phyloP scores from a whole-genome alignment of 2,329 filamentous ascomycete genomes.

The Fusarium sp. region DNA sequence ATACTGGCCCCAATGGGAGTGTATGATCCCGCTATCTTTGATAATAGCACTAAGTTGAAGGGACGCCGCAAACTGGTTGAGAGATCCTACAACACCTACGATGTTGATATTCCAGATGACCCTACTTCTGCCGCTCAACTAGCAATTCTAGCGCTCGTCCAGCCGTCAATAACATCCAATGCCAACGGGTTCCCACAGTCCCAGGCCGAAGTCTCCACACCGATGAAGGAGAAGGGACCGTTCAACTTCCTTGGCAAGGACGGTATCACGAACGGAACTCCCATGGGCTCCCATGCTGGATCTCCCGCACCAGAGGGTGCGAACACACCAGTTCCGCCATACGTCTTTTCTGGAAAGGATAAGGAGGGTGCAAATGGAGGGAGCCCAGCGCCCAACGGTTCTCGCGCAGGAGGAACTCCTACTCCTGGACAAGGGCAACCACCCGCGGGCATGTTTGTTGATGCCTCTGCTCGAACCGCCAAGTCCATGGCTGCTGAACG shows the following conservation, averaged over 20 bases:
- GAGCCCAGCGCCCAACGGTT: conserved; percentile 66
- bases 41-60: conserved; percentile 82
- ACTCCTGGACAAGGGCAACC: conserved; percentile 56
- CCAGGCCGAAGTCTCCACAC: conserved; percentile 66
- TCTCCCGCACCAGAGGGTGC: conserved; percentile 86
- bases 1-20: conserved; percentile 96
- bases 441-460: conserved; percentile 63
- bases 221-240: conserved; percentile 73
- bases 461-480: conserved; percentile 63
- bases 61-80: conserved; percentile 85
- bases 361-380: conserved; percentile 61
- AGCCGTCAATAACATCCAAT: conserved; percentile 67
- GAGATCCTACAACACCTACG: conserved; percentile 93
- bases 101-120: conserved; percentile 87
- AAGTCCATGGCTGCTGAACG: conserved; percentile 74
- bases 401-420: conserved; percentile 64
- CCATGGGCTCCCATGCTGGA: conserved; percentile 85
- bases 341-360: conserved; percentile 64
- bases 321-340: conserved; percentile 73
- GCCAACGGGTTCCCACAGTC: conserved; percentile 60
- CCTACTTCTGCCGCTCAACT: conserved; percentile 87
- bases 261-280: conserved; percentile 80
- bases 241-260: conserved; percentile 77
- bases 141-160: conserved; percentile 70
- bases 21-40: conserved; percentile 89